Evolutionary conservation across 129 eudicot genomes (phyloP), one percentile per base, ranked within the genome.

Genomic region (Arctium lappa): DNA sequence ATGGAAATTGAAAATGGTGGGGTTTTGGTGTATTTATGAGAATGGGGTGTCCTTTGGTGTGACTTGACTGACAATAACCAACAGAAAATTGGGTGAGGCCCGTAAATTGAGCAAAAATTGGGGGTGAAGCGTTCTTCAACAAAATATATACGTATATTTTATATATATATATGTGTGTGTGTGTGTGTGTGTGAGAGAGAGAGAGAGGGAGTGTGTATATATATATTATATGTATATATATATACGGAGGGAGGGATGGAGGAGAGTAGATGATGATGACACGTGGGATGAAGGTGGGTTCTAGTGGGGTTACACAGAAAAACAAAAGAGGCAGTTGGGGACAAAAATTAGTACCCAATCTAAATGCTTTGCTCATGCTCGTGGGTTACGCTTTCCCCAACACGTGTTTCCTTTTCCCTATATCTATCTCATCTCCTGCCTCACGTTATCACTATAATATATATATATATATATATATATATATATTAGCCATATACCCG

Each of bases 61-160:
- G 90, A 76, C 90, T 80, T 72, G 85, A 79, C 82, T 80, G 81
- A 80, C 62, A 73, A 56, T 82, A 85, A 79, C 88, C 80, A 85
- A 88, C 91, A 82, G 39, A 85, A 73, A 82, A 34, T 18, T n/a
- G 44, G 86, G 88, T 76, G 81, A 82, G 27, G 53, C 73, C 81
- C 80, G 89, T 76, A 80, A 88, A 10, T 86, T 33, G 33, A 36
- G 85, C 88, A 30, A 39, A 73, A 83, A 56, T 22, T 66, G 42
- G 82, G 90, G 90, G 86, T 42, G 76, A 70, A 75, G 44, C 70
- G 81, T 8, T 75, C 12, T 37, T 68, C n/a, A 68, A 48, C 53
- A 66, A 34, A 77, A 69, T 42, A 42, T 42, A 42, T 42, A 42
- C 27, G 27, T 42, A 42, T 9, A 8, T 44, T 44, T 6, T 44